A percentile compares a stretch with the other conserved stretches of the same genome.
phyloP scores from a whole-genome alignment of 805 yeast species.

The Candida orba region DNA sequence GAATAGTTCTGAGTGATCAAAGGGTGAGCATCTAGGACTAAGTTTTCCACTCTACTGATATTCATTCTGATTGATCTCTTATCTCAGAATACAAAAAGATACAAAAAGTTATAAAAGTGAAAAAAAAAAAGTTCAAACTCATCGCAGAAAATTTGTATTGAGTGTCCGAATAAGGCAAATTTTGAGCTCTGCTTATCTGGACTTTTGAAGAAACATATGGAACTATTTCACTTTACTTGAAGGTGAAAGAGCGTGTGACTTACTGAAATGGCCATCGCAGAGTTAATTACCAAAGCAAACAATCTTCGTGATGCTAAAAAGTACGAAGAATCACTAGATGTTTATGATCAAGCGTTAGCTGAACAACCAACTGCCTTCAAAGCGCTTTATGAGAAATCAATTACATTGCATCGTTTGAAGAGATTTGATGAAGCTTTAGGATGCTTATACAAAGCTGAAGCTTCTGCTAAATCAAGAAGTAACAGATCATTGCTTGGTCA shows the following conservation, averaged over 20 bases:
- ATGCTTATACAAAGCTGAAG: conserved; percentile 36
- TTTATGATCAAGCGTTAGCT: conserved; percentile 30
- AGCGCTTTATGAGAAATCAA: conserved; percentile 39
- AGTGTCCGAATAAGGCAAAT: conserved; percentile 1
- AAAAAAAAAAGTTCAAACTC: conserved; percentile 4
- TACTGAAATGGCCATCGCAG: conserved; percentile 26
- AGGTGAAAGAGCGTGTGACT: not conserved
- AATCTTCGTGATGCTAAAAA: conserved; percentile 33
- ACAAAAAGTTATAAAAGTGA: not conserved
- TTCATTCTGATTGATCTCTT: not conserved
- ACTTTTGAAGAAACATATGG: not conserved
- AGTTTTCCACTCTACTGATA: conserved; percentile 17
- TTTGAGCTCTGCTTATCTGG: not conserved
- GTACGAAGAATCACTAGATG: conserved; percentile 34
- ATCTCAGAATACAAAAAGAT: not conserved
- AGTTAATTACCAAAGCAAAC: conserved; percentile 31
- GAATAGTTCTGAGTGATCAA: conserved; percentile 79
- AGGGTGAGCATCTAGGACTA: conserved; percentile 94
- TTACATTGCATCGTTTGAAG: conserved; percentile 35
- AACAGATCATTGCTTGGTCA: conserved; percentile 35
- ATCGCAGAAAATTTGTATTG: conserved; percentile 1
- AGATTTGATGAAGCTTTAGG: conserved; percentile 36
- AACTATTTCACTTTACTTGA: not conserved
- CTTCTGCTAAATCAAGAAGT: conserved; percentile 35
- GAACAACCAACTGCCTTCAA: conserved; percentile 38